Conservation (phyloP, 192 early-diverging fungal species). For the Pilaira anomala region DNA sequence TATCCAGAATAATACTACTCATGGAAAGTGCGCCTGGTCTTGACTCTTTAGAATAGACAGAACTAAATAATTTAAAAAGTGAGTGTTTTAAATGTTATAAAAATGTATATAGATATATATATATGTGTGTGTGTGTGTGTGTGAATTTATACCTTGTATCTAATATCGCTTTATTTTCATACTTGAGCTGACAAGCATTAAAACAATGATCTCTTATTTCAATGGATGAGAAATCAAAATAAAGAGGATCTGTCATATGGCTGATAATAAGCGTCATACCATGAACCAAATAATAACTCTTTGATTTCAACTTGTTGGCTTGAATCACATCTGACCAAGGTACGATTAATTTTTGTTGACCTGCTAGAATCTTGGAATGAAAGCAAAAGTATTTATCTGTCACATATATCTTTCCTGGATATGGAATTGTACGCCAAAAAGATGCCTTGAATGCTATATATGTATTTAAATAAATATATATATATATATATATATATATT, state of each 20-base stretch:
- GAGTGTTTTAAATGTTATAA: no score
- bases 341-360: conserved; percentile 48
- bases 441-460: conserved; percentile 38
- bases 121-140: no score
- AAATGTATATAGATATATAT: no score
- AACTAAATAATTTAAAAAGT: no score
- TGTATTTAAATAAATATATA: conserved; percentile 1
- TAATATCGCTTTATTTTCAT: background rate
- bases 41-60: background rate
- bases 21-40: background rate
- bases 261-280: conserved; percentile 42
- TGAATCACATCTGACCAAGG: conserved; percentile 50
- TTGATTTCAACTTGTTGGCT: conserved; percentile 37
- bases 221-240: conserved; percentile 52
- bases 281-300: conserved; percentile 38
- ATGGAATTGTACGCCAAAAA: conserved; percentile 47
- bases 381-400: conserved; percentile 63
- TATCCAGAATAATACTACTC: conserved; percentile 8
- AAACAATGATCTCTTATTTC: conserved; percentile 40
- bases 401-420: conserved; percentile 58
- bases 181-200: conserved; percentile 15
- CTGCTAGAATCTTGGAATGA: conserved; percentile 49
- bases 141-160: conserved; percentile 1
- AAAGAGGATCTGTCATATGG: conserved; percentile 30
- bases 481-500: no score